Conservation (phyloP, 345 rosid species). For the Psidium friedrichsthalianum region DNA sequence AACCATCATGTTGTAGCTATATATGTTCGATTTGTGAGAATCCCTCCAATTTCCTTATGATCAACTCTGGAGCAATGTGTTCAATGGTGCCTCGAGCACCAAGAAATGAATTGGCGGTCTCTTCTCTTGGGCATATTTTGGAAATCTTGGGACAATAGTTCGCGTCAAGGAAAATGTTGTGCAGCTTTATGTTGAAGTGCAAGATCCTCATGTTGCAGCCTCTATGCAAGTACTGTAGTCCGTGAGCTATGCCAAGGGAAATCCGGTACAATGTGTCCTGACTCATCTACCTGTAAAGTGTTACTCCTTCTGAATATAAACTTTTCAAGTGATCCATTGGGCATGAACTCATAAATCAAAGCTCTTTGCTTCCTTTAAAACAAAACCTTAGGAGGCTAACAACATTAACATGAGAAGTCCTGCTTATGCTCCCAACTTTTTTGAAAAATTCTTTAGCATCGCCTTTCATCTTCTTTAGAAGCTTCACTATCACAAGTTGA, state of each 20-base stretch:
- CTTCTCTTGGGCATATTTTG: constrained; percentile 15
- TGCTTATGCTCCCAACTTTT: no score
- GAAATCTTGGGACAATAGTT: constrained; percentile 30
- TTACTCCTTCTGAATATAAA: not conserved
- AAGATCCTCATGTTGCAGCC: constrained; percentile 27
- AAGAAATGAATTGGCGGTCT: constrained; percentile 14
- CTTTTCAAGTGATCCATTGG: constrained; percentile 29
- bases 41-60: constrained; percentile 15
- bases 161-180: not conserved
- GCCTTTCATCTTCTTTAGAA: no score
- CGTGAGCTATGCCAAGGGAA: constrained; percentile 46
- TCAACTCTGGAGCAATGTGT: constrained; percentile 23
- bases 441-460: no score
- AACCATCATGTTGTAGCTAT: no score
- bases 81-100: constrained; percentile 12
- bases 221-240: constrained; percentile 31
- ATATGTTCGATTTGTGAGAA: no score
- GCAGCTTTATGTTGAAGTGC: constrained; percentile 3
- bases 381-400: no score
- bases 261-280: constrained; percentile 14
- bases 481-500: no score
- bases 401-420: no score
- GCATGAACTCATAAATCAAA: constrained; percentile 26
- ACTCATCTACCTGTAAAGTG: not conserved
- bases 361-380: no score